Conservation (phyloP, 2,329 filamentous ascomycete species). For the Colletotrichum tabaci region DNA sequence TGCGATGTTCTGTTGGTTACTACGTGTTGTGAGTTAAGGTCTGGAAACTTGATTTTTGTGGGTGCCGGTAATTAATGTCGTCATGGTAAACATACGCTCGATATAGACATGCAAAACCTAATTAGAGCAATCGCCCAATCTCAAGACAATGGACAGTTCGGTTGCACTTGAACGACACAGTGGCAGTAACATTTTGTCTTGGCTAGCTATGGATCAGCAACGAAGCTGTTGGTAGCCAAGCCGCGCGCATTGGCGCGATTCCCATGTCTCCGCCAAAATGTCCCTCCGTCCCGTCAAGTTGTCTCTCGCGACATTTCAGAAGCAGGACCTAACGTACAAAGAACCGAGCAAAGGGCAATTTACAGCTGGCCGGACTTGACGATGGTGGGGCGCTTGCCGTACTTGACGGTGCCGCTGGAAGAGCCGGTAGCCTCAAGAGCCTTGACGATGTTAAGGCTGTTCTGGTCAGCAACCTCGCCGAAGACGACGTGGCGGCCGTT, state of each 20-base stretch:
- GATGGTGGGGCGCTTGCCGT: constrained; percentile 72
- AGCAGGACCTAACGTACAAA: constrained; percentile 44
- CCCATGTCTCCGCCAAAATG: constrained; percentile 32
- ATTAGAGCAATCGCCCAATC: no score
- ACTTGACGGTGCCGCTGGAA: constrained; percentile 68
- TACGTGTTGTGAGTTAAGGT: no score
- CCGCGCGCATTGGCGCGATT: constrained; percentile 21
- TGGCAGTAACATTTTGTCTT: constrained; percentile 41
- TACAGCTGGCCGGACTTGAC: constrained; percentile 67
- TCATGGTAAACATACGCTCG: no score
- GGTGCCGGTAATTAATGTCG: no score
- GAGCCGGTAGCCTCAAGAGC: constrained; percentile 74
- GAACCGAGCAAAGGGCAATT: constrained; percentile 44
- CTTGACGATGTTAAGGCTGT: constrained; percentile 69
- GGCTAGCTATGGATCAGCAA: constrained; percentile 31
- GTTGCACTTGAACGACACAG: background rate
- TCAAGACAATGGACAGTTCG: background rate
- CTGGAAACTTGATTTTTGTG: no score
- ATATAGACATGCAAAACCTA: no score
- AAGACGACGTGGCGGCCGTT: constrained; percentile 89
- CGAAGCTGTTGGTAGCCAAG: constrained; percentile 19
- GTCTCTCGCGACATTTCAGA: constrained; percentile 30
- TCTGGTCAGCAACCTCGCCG: constrained; percentile 75
- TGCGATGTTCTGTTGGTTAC: no score
- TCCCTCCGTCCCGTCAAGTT: constrained; percentile 15